Conservation (phyloP, 31 red algal species). For the Odonthalia washingtoniensis region DNA sequence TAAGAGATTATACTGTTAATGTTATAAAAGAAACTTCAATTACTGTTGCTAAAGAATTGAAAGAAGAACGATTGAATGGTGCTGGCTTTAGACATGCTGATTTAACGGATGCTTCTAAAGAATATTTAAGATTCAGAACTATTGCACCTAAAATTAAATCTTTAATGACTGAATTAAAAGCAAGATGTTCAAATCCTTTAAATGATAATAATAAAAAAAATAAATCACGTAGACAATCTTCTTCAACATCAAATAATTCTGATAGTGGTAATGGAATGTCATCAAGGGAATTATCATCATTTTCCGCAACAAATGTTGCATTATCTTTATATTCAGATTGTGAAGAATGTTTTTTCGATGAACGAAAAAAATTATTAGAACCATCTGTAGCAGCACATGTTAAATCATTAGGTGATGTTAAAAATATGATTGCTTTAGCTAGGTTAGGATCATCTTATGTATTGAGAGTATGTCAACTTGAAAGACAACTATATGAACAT, state of each 20-base stretch:
- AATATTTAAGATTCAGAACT: constrained; percentile 77
- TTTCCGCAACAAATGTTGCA: constrained; percentile 54
- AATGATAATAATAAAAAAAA: background rate
- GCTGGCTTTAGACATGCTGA: constrained; percentile 62
- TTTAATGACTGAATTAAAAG: constrained; percentile 71
- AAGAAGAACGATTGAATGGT: constrained; percentile 46
- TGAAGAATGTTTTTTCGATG: constrained; percentile 78
- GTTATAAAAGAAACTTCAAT: constrained; percentile 51
- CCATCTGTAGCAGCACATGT: constrained; percentile 72
- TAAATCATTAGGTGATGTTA: constrained; percentile 54
- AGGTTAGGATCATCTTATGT: constrained; percentile 70
- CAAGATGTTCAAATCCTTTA: background rate
- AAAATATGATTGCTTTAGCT: constrained; percentile 67
- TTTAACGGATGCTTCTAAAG: constrained; percentile 74
- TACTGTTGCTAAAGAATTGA: constrained; percentile 64
- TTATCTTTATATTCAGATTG: constrained; percentile 71
- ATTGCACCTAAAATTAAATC: constrained; percentile 68
- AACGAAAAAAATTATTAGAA: constrained; percentile 70
- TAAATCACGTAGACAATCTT: background rate
- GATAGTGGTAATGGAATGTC: background rate
- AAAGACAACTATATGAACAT: constrained; percentile 77
- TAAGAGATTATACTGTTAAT: constrained; percentile 70
- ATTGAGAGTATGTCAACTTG: constrained; percentile 73
- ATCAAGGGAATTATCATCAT: constrained; percentile 36
- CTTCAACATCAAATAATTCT: background rate